Percentiles rank a stretch among this genome's conserved stretches.
Evolutionary conservation across 805 yeast species (phyloP).

Genomic region (Tetrapisispora arboricola): DNA sequence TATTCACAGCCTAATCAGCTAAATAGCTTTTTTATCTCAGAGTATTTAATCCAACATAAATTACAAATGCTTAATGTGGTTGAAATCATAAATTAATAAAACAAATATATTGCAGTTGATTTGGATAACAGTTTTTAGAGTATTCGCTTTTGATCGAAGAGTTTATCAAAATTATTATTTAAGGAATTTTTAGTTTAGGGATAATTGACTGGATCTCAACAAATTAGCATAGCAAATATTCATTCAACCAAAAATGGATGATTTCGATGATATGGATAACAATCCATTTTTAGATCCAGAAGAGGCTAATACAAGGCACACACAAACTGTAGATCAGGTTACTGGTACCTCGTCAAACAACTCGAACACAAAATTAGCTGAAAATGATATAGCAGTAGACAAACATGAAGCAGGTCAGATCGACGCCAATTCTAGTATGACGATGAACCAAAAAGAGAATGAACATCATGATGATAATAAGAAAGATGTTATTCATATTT

Average conservation of each 20-base stretch:
- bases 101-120: no score
- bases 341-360: background rate
- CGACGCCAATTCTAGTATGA: background rate
- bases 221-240: no score
- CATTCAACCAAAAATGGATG: background rate
- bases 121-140: no score
- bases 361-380: background rate
- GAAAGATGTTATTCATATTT: background rate
- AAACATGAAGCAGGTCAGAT: conserved; percentile 1
- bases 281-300: conserved; percentile 50
- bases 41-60: no score
- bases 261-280: conserved; percentile 44
- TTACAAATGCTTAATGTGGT: no score
- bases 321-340: conserved; percentile 5
- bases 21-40: no score
- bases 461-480: background rate
- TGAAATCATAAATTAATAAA: no score
- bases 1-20: no score
- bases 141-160: background rate
- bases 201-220: background rate
- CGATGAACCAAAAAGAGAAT: background rate
- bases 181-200: background rate
- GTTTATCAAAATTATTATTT: background rate
- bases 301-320: conserved; percentile 10
- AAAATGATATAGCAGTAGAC: conserved; percentile 2